Evolutionary conservation across 305 asterid species (phyloP).

Genomic region (Rubia tinctorum): DNA sequence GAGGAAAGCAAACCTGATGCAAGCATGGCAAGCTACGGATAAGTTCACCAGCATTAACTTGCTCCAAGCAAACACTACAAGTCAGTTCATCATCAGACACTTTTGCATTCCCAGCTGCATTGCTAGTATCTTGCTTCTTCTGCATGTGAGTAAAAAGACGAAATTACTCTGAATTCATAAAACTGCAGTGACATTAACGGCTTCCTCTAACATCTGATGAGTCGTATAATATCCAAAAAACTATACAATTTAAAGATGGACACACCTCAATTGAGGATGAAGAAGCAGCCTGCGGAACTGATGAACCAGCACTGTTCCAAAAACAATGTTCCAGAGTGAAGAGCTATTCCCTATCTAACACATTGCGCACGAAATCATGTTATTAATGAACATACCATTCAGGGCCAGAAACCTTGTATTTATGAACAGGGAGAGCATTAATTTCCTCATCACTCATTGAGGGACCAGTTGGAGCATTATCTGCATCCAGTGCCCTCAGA

Average conservation of each 20-base stretch:
- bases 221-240: constrained; percentile 5
- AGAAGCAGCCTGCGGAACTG: constrained; percentile 61
- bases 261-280: constrained; percentile 72
- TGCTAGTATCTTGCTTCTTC: constrained; percentile 65
- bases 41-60: constrained; percentile 78
- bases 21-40: constrained; percentile 96
- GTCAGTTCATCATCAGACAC: constrained; percentile 78
- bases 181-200: neutral
- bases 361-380: neutral
- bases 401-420: constrained; percentile 70
- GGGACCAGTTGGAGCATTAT: constrained; percentile 71
- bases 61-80: constrained; percentile 98
- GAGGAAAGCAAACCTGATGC: constrained; percentile 65
- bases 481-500: constrained; percentile 86
- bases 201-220: neutral
- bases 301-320: constrained; percentile 53
- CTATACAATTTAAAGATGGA: constrained; percentile 16
- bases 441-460: constrained; percentile 95
- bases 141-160: constrained; percentile 23
- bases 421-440: constrained; percentile 93
- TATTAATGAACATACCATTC: constrained; percentile 48
- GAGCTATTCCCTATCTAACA: neutral
- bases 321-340: neutral
- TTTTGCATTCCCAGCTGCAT: constrained; percentile 38
- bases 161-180: neutral